Evolutionary conservation across 768 basidiomycete genomes (phyloP), one percentile per base, ranked within the genome.

Genomic region (Mrakia gelida): DNA sequence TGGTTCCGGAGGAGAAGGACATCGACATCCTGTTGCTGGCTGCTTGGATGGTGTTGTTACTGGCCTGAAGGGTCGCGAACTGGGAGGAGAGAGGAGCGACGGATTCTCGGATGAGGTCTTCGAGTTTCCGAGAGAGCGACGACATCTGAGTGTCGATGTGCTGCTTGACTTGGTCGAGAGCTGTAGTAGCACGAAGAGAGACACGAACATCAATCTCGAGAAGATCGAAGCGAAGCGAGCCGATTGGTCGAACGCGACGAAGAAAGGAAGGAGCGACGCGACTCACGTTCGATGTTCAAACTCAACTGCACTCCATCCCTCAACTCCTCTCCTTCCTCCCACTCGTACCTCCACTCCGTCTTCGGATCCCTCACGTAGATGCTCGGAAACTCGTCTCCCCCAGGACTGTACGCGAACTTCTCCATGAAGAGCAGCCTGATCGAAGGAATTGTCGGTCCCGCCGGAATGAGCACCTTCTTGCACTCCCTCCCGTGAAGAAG

Each of bases 91-190:
- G 75, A 11, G 78, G 78, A 9, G 68, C 78, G 45, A 79, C 75
- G n/a, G 78, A 79, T 32, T 75, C 78, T 23, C 74, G 68, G 45
- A 79, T 75, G n/a, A 79, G 73, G 32, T 79, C 78, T 23, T 79
- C 78, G 52, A 79, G 71, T 62, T 79, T 79, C 23, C 78, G 68
- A 45, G 93, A 90, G 26, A 99, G 86, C 0, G 86, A 86, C 0
- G 92, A 90, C 79, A 99, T 95, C 82, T 96, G 95, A 2, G 89
- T 82, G 82, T 99, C 96, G 81, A 99, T 95, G 83, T 99, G 96
- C 82, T 98, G 94, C 83, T 96, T 98, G 84, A 99, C 96, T 84
- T 98, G 96, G 85, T 99, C 95, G 75, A 98, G 90, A 32, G 94
- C 96, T 99, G 81, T 38, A 38, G 8, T 3, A 38, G n/a, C 28